A percentile compares a stretch with the other conserved stretches of the same genome.
These are phyloP conservation scores for Hericium erinaceus DNA, from an alignment of 768 basidiomycete genomes.

Conservation along the genomic window DNA sequence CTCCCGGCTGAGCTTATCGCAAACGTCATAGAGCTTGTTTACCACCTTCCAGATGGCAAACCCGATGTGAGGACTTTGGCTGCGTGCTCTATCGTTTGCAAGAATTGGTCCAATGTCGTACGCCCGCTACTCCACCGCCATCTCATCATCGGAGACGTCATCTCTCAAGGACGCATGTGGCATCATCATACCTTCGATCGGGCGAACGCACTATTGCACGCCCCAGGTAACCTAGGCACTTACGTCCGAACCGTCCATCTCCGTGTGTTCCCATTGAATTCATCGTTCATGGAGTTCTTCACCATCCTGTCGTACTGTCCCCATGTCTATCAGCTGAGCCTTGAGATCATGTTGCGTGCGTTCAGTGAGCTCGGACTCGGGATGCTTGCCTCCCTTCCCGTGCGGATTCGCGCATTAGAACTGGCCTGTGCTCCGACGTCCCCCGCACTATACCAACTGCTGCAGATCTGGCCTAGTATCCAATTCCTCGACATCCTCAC, in stretches of 20 bases:
- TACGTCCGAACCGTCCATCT: background rate
- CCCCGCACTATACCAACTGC: background rate
- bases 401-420: background rate
- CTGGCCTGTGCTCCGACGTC: background rate
- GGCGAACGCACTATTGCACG: background rate
- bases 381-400: background rate
- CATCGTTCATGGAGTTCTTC: background rate
- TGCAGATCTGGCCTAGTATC: background rate
- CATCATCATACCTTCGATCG: background rate
- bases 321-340: background rate
- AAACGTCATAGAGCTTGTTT: background rate
- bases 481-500: background rate
- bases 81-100: background rate
- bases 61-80: background rate
- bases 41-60: background rate
- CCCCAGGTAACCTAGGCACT: background rate
- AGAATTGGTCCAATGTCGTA: background rate
- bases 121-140: background rate
- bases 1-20: background rate
- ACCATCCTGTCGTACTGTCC: background rate
- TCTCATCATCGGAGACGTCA: background rate
- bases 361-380: background rate
- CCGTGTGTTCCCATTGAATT: background rate
- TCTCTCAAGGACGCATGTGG: too few relatives aligned
- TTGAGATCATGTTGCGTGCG: background rate